These are phyloP conservation scores for Murraya paniculata DNA, from an alignment of 345 rosid species.

Conservation along the genomic window DNA sequence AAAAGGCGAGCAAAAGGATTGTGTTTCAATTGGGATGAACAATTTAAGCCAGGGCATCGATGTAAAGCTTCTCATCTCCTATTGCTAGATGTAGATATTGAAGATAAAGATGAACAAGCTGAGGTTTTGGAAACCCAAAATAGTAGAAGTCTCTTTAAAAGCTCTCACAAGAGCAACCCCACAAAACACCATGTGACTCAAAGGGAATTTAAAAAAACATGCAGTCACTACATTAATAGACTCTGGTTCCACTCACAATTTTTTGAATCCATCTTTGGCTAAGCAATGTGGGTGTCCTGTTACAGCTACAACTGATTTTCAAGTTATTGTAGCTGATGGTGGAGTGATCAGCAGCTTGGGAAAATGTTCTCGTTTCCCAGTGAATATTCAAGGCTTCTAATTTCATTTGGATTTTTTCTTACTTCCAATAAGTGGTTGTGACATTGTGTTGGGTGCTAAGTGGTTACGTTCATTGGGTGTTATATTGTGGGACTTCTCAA, in stretches of 20 bases:
- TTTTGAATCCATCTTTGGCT: no score
- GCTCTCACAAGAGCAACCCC: no score
- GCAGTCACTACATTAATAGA: no score
- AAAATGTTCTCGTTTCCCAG: background rate
- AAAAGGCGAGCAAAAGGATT: background rate
- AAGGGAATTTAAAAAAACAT: no score
- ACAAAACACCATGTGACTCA: no score
- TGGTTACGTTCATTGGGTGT: background rate
- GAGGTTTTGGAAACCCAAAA: no score
- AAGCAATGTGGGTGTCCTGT: background rate
- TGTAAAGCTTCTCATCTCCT: background rate
- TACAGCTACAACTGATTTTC: background rate
- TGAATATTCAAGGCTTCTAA: background rate
- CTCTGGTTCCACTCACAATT: no score
- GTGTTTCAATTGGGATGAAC: background rate
- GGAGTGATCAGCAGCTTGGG: background rate
- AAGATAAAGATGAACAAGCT: no score
- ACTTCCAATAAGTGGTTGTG: background rate
- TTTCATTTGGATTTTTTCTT: background rate
- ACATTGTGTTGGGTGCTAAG: background rate
- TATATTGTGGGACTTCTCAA: background rate
- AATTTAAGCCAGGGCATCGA: background rate
- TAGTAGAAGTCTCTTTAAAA: no score
- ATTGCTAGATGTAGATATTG: no score
- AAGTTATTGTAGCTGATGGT: background rate